Base-by-base conservation (phyloP, 345 rosid genomes). In the Boechera retrofracta region DNA sequence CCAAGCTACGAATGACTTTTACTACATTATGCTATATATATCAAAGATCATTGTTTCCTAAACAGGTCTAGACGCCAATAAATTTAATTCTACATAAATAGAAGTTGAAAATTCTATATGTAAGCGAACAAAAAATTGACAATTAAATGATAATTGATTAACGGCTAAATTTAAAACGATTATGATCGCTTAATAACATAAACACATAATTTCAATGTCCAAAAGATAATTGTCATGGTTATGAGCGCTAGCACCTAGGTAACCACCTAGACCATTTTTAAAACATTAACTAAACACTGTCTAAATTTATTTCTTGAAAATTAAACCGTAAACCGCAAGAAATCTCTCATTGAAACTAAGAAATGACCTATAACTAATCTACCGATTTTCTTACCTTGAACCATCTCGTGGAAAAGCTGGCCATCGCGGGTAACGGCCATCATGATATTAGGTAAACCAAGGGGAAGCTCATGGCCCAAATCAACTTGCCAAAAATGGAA, bases 401-500 rank as follows among this genome's bases (percentile, higher is more conserved):
- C 83, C 52, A 87, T 85, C n/a, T 85, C 70, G 1, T 87, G 87
- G 28, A 84, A 71, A 26, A 93, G 88, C 84, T 94, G 94, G 13
- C 89, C 88, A 11, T 89, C 93, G 24, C 88, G 75, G 1, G 94
- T 89, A 2, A 89, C 69, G 39, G 94, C 81, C 91, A 94, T 79
- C 96, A 94, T 91, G 44, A 88, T 16, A 64, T 88, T 89, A 13
- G 96, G 94, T 10, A 89, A 53, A 4, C 97, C 96, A 35, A 88
- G 60, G n/a, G 96, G 94, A 54, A 94, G 86, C 72, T 74, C 79
- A 65, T 91, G 86, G 3, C 93, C 96, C 56, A 29, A 79, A 61
- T 94, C 98, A 38, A 87, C 86, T 83, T 94, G 98, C 98, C 98
- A 94, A 45, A 94, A 94, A 48, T 89, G 97, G 75, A 85, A 74